These are phyloP conservation scores for Aureobasidium sp. DNA, from an alignment of 2,329 filamentous ascomycete species.

Conservation along the genomic window DNA sequence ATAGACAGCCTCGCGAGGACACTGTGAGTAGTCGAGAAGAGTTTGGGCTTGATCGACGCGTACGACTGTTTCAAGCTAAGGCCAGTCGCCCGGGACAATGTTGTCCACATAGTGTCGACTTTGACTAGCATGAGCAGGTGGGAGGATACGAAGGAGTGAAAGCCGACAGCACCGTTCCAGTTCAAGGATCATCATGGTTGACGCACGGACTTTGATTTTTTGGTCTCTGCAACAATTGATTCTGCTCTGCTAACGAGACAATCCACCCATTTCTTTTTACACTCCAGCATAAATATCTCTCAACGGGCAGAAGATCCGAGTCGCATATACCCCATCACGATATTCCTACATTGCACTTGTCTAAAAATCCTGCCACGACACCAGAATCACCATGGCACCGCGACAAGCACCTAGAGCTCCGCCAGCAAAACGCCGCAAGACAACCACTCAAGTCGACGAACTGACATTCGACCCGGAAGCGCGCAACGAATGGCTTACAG, in stretches of 20 bases:
- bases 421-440: constrained; percentile 12
- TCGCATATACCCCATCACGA: background rate
- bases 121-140: background rate
- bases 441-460: constrained; percentile 55
- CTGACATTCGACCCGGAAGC: constrained; percentile 77
- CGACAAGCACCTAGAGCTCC: constrained; percentile 6
- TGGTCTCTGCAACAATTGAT: constrained; percentile 2
- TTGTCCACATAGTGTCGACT: background rate
- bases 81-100: too few relatives aligned
- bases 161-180: background rate
- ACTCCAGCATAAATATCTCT: background rate
- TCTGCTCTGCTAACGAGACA: background rate
- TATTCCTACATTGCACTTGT: background rate
- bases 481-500: constrained; percentile 81
- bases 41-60: background rate
- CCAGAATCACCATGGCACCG: background rate
- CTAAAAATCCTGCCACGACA: background rate
- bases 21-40: background rate
- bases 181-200: background rate
- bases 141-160: background rate
- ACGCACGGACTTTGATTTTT: constrained; percentile 7
- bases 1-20: background rate
- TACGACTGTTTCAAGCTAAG: too few relatives aligned
- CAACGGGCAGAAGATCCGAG: background rate
- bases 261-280: background rate